phyloP scores from a whole-genome alignment of 2,329 filamentous ascomycete genomes.

The Ilyonectria robusta region DNA sequence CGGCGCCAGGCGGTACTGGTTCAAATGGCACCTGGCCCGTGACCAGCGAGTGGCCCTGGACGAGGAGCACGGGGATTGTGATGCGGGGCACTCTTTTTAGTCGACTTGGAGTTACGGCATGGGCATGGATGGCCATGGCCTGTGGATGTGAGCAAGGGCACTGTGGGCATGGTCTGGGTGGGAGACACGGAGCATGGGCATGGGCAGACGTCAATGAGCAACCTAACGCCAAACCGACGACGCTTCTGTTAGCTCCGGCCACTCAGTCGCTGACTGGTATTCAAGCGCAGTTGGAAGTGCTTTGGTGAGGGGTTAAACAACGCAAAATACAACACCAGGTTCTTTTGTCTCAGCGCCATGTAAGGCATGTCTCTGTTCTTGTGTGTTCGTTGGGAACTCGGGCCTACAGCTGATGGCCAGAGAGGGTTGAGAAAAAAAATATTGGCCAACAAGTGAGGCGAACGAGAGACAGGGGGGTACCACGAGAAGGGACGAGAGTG shows the following conservation, averaged over 20 bases:
- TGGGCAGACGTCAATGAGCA: slow-evolving; percentile 14
- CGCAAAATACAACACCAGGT: slow-evolving; percentile 28
- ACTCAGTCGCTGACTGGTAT: slow-evolving; percentile 2
- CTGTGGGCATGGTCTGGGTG: background rate
- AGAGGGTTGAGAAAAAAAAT: slow-evolving; percentile 28
- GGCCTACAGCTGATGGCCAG: slow-evolving; percentile 18
- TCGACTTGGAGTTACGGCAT: slow-evolving; percentile 47
- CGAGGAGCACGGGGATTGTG: slow-evolving; percentile 38
- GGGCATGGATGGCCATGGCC: slow-evolving; percentile 17
- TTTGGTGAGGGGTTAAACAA: slow-evolving; percentile 44
- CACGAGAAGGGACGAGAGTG: background rate
- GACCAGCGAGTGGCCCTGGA: slow-evolving; percentile 35
- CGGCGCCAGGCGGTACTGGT: slow-evolving; percentile 36
- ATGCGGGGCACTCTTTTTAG: slow-evolving; percentile 47
- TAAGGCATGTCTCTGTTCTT: slow-evolving; percentile 35
- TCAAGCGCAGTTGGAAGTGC: slow-evolving; percentile 18
- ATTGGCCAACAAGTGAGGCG: slow-evolving; percentile 31
- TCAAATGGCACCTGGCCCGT: slow-evolving; percentile 39
- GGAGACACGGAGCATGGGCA: background rate
- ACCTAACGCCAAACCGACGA: slow-evolving; percentile 31
- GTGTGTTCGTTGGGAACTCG: slow-evolving; percentile 25
- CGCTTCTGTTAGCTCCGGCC: slow-evolving; percentile 28
- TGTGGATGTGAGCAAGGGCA: slow-evolving; percentile 4
- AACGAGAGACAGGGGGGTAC: slow-evolving; percentile 18
- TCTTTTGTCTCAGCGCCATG: slow-evolving; percentile 40